phyloP scores from a whole-genome alignment of 2,329 filamentous ascomycete species.

The Colletotrichum tanaceti region DNA sequence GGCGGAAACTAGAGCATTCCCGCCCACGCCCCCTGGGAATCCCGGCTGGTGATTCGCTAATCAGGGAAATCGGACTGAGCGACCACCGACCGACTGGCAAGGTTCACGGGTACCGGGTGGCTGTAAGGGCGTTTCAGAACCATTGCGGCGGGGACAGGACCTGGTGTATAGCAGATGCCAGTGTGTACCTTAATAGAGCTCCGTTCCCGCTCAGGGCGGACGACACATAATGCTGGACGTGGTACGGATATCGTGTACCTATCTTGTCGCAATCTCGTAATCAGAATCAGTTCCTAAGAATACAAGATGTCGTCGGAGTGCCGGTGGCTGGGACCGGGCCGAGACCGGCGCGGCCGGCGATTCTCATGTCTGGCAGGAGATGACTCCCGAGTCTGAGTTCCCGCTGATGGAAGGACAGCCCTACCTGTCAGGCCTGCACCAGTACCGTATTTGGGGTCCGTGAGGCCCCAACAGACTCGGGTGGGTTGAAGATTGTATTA shows the following conservation, averaged over 20 bases:
- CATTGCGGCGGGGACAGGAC: conserved; percentile 25
- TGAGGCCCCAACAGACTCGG: neutral
- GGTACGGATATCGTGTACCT: neutral
- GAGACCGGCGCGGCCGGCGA: neutral
- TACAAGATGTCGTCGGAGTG: neutral
- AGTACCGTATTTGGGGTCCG: neutral
- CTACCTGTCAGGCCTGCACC: neutral
- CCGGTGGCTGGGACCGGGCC: neutral
- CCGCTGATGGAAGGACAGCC: neutral
- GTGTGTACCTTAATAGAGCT: conserved; percentile 20
- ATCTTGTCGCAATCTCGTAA: neutral
- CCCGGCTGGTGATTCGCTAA: conserved; percentile 34
- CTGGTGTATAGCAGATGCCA: neutral
- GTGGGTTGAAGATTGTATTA: neutral
- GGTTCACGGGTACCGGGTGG: conserved; percentile 29
- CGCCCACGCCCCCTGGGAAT: neutral
- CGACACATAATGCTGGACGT: conserved; percentile 3
- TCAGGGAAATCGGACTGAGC: conserved; percentile 26
- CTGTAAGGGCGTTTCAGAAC: conserved; percentile 35
- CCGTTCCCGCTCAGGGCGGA: conserved; percentile 25
- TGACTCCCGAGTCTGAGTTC: neutral
- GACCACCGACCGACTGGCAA: conserved; percentile 30
- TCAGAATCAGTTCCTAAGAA: neutral
- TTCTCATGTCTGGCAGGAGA: neutral
- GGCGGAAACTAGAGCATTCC: neutral